Percentiles rank a stretch among this genome's conserved stretches.
These are phyloP conservation scores for Lactarius psammicola DNA, from an alignment of 768 basidiomycete genomes.

Conservation along the genomic window DNA sequence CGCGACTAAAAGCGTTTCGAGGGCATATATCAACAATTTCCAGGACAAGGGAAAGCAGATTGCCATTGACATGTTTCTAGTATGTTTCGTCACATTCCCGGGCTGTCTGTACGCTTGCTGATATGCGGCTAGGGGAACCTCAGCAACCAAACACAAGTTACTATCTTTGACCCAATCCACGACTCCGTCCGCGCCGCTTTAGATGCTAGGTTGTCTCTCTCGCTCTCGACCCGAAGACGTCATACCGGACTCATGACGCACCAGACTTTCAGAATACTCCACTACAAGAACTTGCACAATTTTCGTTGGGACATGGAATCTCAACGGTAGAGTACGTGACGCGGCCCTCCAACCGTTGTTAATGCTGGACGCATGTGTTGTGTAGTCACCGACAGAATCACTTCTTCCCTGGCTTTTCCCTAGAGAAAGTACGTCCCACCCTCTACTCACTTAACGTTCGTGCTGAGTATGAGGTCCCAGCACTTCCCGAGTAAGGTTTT, in stretches of 20 bases:
- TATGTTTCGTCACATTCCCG: conserved; percentile 38
- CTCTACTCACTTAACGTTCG: neutral
- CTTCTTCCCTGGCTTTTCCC: conserved; percentile 92
- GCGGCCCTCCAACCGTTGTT: neutral
- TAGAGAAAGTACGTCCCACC: conserved; percentile 54
- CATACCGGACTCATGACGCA: conserved; percentile 5
- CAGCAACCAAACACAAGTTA: conserved; percentile 80
- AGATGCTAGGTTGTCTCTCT: conserved; percentile 55
- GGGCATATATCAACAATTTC: conserved; percentile 98
- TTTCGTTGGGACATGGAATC: conserved; percentile 93
- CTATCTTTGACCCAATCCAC: conserved; percentile 91
- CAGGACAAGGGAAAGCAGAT: conserved; percentile 92
- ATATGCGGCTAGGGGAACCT: conserved; percentile 78
- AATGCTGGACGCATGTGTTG: conserved; percentile 13
- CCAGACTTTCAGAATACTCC: conserved; percentile 81
- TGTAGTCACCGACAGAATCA: conserved; percentile 77
- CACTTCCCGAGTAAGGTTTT: conserved; percentile 48
- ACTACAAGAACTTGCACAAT: conserved; percentile 66
- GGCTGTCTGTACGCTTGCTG: neutral
- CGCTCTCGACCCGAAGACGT: neutral
- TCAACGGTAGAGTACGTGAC: conserved; percentile 77
- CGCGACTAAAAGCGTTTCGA: conserved; percentile 92
- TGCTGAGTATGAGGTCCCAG: conserved; percentile 27
- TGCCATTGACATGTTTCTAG: conserved; percentile 95
- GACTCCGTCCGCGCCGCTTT: conserved; percentile 77